These are phyloP conservation scores for Neurospora sp. DNA, from an alignment of 495 filamentous ascomycete species.

Conservation along the genomic window DNA sequence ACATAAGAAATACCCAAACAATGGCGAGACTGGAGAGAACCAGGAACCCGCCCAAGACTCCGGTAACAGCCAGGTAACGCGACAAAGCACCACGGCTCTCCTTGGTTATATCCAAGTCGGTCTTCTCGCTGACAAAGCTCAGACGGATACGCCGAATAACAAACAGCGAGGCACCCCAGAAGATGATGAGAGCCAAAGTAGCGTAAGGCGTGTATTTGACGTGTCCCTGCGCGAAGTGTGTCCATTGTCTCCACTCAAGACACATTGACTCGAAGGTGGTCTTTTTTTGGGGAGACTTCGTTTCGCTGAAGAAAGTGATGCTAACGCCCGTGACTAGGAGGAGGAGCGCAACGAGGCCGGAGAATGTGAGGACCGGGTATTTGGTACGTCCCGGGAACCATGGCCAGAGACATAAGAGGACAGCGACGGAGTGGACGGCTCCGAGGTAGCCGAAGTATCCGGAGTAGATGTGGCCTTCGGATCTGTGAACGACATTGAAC, in stretches of 20 bases:
- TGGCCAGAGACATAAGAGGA: constrained; percentile 27
- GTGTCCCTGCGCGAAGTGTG: not conserved
- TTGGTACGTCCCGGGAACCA: not conserved
- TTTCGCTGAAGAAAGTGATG: not conserved
- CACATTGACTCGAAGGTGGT: not conserved
- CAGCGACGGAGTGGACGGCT: constrained; percentile 66
- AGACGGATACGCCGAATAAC: not conserved
- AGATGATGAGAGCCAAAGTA: not conserved
- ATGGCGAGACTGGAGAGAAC: not conserved
- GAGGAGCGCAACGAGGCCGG: not conserved
- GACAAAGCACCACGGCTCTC: not conserved
- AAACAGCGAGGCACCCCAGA: not conserved
- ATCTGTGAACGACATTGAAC: not conserved
- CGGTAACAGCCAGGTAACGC: not conserved
- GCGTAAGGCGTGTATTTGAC: not conserved
- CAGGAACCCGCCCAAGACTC: not conserved
- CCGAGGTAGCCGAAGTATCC: constrained; percentile 80
- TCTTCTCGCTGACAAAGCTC: not conserved
- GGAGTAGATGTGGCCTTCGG: not conserved
- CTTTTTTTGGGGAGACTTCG: not conserved
- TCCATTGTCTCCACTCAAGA: not conserved
- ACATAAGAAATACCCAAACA: not conserved
- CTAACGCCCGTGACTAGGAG: not conserved
- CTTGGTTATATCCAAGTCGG: not conserved
- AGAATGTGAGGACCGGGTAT: not conserved